Percentiles rank a stretch among this genome's conserved stretches.
phyloP scores from a whole-genome alignment of 1,284 basidiomycete genomes.

The Moesziomyces sp. region DNA sequence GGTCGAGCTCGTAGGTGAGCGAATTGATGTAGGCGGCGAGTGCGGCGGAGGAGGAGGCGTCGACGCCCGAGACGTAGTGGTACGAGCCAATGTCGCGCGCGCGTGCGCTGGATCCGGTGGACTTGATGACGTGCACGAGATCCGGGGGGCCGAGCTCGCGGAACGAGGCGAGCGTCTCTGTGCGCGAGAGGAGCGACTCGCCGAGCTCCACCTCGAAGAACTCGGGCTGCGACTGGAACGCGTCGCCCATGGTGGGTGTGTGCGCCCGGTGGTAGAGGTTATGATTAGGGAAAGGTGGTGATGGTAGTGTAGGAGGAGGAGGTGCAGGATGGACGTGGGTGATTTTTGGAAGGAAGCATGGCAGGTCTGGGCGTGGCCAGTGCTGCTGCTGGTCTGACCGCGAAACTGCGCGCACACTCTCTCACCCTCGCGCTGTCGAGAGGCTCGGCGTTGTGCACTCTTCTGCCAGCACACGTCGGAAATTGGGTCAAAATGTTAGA shows the following conservation, averaged over 20 bases:
- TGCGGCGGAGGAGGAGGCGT: constrained; percentile 95
- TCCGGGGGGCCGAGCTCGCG: constrained; percentile 97
- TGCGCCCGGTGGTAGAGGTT: too few relatives aligned
- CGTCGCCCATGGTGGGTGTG: constrained; percentile 56
- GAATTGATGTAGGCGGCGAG: constrained; percentile 98
- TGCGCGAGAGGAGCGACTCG: constrained; percentile 87
- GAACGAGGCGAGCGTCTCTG: constrained; percentile 91
- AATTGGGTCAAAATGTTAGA: too few relatives aligned
- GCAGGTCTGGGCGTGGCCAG: too few relatives aligned
- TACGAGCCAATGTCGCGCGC: constrained; percentile 75
- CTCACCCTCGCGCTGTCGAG: too few relatives aligned
- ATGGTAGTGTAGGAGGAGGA: too few relatives aligned
- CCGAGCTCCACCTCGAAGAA: constrained; percentile 83
- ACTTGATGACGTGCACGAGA: constrained; percentile 92
- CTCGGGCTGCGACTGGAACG: constrained; percentile 64
- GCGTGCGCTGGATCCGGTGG: constrained; percentile 78
- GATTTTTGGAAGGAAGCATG: too few relatives aligned
- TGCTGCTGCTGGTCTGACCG: too few relatives aligned
- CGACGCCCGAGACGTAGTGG: constrained; percentile 83
- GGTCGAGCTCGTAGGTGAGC: constrained; percentile 92
- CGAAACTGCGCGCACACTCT: too few relatives aligned
- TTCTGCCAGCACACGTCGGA: too few relatives aligned
- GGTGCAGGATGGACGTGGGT: too few relatives aligned
- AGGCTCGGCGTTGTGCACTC: too few relatives aligned
- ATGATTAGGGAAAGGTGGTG: too few relatives aligned